Evolutionary conservation across 2,329 filamentous ascomycete species (phyloP), one percentile per base, ranked within the genome.

Genomic region (Paradendryphiella salina): DNA sequence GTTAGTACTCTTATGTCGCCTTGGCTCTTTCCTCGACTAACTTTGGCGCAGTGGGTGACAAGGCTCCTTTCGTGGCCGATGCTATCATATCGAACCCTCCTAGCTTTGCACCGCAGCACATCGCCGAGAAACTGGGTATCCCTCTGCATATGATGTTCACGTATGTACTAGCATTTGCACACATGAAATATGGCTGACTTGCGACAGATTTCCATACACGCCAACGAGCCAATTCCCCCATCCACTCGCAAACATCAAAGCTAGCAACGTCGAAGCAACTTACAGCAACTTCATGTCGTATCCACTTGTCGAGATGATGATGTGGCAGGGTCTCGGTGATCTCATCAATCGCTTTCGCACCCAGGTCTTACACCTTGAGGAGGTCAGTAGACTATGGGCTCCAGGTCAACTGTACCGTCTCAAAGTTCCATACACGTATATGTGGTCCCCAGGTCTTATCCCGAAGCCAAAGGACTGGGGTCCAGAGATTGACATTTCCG

Each of bases 121-220:
- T 87, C 54, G 88, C 88, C 1, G 86, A 91, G 73, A 87, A 87
- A 67, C 70, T 90, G 55, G 87, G 86, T 0, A 84, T 90, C 18
- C 88, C 88, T 0, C 67, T 90, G 13, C 88, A 91, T 62, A 84
- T 96, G 73, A 95, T 96, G 88, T 96, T 96, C 75, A 96, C 91
- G 51, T 88, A 78, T 69, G 85, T 53, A 81, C 3, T 21, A 11
- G 3, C 5, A 18, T 5, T 7, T 11, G 14, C 29, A 5, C 17
- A 20, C 6, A 29, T 8, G 9, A 14, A 10, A 4, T 8, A n/a
- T 3, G 9, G 23, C 56, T 67, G 31, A 64, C 21, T 3, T 8
- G 2, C 3, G 63, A 62, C 49, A 78, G 77, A 5, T 87, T 92
- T 50, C 89, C 89, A 0, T 92, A 89, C 64, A 88, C 85, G 0